A percentile compares a stretch with the other conserved stretches of the same genome.
Evolutionary conservation across 306 rosid species (phyloP).

Genomic region (Abrus precatorius): DNA sequence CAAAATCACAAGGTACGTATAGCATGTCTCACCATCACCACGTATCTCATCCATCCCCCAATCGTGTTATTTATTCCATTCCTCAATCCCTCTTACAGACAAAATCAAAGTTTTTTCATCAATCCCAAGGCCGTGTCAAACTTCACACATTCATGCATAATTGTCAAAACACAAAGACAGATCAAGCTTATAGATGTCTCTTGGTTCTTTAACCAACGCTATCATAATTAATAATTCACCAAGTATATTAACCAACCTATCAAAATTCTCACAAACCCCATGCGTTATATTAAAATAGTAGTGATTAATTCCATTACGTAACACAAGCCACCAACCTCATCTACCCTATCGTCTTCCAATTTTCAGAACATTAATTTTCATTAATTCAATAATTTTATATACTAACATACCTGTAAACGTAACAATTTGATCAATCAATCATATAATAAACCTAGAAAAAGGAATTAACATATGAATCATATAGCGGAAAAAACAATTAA

Average conservation of each 20-base stretch:
- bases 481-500: background rate
- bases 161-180: constrained; percentile 20
- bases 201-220: constrained; percentile 13
- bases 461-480: background rate
- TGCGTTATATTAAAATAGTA: background rate
- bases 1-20: constrained; percentile 34
- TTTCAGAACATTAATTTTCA: background rate
- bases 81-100: background rate
- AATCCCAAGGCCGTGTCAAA: constrained; percentile 46
- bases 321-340: constrained; percentile 54
- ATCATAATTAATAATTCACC: background rate
- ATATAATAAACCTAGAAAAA: background rate
- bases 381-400: background rate
- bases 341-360: constrained; percentile 38
- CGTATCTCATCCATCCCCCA: constrained; percentile 33
- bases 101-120: constrained; percentile 37
- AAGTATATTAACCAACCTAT: constrained; percentile 33
- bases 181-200: constrained; percentile 2
- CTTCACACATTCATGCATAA: constrained; percentile 43
- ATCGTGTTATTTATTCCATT: constrained; percentile 30
- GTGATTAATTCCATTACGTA: constrained; percentile 49
- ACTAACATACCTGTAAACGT: background rate
- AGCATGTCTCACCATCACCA: background rate
- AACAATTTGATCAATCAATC: background rate
- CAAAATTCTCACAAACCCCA: constrained; percentile 11